phyloP scores from a whole-genome alignment of 306 rosid genomes.

The Prunus campanulata region DNA sequence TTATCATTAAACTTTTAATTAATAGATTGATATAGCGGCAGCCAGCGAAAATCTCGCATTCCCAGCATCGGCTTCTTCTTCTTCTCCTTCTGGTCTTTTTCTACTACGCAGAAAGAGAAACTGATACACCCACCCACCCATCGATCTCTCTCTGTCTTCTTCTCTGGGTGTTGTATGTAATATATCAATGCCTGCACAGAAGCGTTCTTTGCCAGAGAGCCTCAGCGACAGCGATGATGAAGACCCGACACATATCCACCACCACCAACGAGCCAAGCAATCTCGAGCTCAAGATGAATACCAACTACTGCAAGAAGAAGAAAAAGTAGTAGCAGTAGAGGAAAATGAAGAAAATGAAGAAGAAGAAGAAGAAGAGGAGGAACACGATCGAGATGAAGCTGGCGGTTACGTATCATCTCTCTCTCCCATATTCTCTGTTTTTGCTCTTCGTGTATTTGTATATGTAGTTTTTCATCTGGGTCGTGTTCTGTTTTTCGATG shows the following conservation, averaged over 20 bases:
- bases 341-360: constrained; percentile 22
- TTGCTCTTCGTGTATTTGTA: neutral
- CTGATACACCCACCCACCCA: neutral
- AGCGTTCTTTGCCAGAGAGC: constrained; percentile 58
- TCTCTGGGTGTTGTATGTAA: neutral
- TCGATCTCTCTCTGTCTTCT: constrained; percentile 8
- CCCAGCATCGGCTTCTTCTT: too few species aligned
- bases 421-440: constrained; percentile 1
- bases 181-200: constrained; percentile 90
- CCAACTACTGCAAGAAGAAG: constrained; percentile 16
- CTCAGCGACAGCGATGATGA: constrained; percentile 41
- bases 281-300: constrained; percentile 40
- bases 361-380: constrained; percentile 14
- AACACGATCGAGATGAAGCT: constrained; percentile 19
- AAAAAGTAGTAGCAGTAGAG: constrained; percentile 15
- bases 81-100: too few species aligned
- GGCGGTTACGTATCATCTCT: constrained; percentile 50
- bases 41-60: too few species aligned
- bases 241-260: constrained; percentile 37
- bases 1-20: too few species aligned
- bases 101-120: neutral
- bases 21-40: too few species aligned
- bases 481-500: constrained; percentile 23
- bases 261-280: constrained; percentile 42
- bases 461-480: constrained; percentile 30